phyloP scores from a whole-genome alignment of 1,139 yeast genomes.

The Kazachstania sp. region DNA sequence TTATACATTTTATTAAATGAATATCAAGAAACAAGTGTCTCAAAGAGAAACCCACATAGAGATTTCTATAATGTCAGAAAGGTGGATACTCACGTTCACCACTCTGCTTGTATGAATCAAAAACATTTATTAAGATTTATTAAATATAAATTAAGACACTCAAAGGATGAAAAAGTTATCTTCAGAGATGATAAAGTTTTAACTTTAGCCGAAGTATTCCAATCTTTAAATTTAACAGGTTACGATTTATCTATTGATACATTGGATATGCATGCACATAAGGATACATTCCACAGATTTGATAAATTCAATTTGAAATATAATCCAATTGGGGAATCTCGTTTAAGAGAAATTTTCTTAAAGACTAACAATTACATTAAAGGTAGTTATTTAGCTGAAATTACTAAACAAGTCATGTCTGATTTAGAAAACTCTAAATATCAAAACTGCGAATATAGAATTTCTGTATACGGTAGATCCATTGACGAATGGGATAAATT shows the following conservation, averaged over 20 bases:
- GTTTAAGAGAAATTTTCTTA: conserved; percentile 88
- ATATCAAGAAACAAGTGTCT: conserved; percentile 83
- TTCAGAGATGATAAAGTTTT: conserved; percentile 88
- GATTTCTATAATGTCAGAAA: conserved; percentile 97
- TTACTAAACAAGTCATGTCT: conserved; percentile 85
- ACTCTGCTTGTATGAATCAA: conserved; percentile 98
- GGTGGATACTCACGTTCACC: conserved; percentile 98
- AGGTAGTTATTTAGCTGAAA: conserved; percentile 85
- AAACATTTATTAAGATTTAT: conserved; percentile 90
- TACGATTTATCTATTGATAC: conserved; percentile 95
- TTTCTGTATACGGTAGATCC: conserved; percentile 87
- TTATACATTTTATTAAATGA: conserved; percentile 80
- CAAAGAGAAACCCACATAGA: conserved; percentile 82
- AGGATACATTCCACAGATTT: conserved; percentile 94
- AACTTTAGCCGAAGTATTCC: conserved; percentile 78
- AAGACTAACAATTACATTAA: conserved; percentile 89
- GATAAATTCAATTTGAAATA: conserved; percentile 96
- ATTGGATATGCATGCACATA: conserved; percentile 98
- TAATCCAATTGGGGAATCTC: conserved; percentile 96
- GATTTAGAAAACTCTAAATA: conserved; percentile 92
- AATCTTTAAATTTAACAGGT: conserved; percentile 82
- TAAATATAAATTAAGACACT: conserved; percentile 76
- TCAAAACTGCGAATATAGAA: conserved; percentile 94
- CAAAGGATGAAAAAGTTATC: conserved; percentile 82
- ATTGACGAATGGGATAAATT: conserved; percentile 90